Percentiles rank a stretch among this genome's conserved stretches.
These are phyloP conservation scores for Schizonepeta tenuifolia DNA, from an alignment of 257 asterid genomes.

Conservation along the genomic window DNA sequence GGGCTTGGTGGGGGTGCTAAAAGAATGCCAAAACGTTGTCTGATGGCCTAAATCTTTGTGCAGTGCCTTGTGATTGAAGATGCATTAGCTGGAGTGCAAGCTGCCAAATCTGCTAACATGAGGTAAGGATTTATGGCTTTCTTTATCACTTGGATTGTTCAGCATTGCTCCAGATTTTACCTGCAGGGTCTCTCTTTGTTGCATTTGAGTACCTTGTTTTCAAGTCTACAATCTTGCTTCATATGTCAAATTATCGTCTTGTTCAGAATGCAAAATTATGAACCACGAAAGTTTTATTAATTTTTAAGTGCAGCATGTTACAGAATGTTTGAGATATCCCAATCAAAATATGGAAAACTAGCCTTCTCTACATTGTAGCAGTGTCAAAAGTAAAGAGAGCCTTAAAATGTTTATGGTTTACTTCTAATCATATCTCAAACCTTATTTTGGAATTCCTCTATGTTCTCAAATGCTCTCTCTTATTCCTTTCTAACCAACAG, in stretches of 20 bases:
- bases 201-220: neutral
- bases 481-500: neutral
- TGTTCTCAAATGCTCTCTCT: neutral
- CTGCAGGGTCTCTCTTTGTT: conserved; percentile 17
- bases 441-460: neutral
- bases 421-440: neutral
- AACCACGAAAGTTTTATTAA: neutral
- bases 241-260: neutral
- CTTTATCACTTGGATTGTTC: conserved; percentile 25
- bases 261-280: neutral
- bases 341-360: neutral
- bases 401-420: neutral
- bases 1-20: conserved; percentile 12
- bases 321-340: neutral
- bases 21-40: conserved; percentile 5
- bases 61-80: conserved; percentile 99
- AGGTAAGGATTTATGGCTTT: conserved; percentile 55
- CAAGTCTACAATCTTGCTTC: conserved; percentile 24
- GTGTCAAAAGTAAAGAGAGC: neutral
- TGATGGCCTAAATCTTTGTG: conserved; percentile 35
- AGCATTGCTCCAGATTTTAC: neutral
- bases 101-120: conserved; percentile 94
- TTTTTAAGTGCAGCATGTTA: neutral
- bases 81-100: conserved; percentile 97
- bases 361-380: neutral